Evolutionary conservation across 164 flowering plant species (phyloP).

Genomic region (Umbellularia californica): DNA sequence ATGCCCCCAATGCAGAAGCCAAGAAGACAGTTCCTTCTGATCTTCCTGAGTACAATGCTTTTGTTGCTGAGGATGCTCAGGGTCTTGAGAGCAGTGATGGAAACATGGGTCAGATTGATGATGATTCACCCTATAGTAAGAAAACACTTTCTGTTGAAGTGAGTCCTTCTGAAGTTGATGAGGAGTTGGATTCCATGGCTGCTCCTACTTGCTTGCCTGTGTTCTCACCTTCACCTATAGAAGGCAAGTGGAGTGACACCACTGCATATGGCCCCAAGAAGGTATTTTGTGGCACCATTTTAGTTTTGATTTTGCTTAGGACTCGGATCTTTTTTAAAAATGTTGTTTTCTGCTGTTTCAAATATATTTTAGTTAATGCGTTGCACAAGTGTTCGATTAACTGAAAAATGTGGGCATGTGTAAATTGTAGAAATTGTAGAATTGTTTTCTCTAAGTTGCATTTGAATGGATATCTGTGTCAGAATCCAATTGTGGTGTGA

Average conservation of each 20-base stretch:
- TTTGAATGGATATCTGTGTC: too few relatives aligned
- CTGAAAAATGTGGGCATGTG: background rate
- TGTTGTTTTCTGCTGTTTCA: background rate
- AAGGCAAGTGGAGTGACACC: slow-evolving; percentile 71
- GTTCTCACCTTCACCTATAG: slow-evolving; percentile 27
- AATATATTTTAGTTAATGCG: too few relatives aligned
- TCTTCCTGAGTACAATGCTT: slow-evolving; percentile 28
- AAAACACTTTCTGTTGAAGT: slow-evolving; percentile 31
- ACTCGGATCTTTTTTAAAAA: background rate
- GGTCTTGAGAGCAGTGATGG: slow-evolving; percentile 13
- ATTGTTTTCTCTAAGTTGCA: background rate
- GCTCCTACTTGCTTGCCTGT: slow-evolving; percentile 27
- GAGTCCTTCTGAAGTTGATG: slow-evolving; percentile 32
- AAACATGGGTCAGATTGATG: slow-evolving; percentile 32
- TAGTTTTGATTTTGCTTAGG: background rate
- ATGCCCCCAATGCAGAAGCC: slow-evolving; percentile 2
- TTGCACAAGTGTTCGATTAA: too few relatives aligned
- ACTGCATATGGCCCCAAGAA: slow-evolving; percentile 60
- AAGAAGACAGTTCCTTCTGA: slow-evolving; percentile 6
- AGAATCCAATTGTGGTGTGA: too few relatives aligned
- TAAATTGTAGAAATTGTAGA: background rate
- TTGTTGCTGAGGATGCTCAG: slow-evolving; percentile 13
- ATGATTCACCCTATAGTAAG: slow-evolving; percentile 64
- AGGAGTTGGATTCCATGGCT: slow-evolving; percentile 24
- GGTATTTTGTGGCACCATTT: slow-evolving; percentile 34